Evolutionary conservation across 163 green algal genomes (phyloP), one percentile per base, ranked within the genome.

Genomic region (Chloroidium sp.): DNA sequence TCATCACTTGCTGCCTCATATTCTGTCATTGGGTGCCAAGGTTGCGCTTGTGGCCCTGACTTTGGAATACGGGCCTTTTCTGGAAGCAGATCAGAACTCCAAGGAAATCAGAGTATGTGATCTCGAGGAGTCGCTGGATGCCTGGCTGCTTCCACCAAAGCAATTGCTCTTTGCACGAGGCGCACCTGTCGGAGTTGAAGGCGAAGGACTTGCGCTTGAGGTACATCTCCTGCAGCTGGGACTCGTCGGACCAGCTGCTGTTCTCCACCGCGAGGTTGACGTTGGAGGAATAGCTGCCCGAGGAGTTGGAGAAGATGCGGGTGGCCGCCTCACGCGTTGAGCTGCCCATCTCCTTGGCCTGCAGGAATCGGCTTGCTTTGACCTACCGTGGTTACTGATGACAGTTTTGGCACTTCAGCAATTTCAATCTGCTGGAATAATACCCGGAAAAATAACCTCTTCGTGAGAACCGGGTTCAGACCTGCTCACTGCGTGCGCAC

Each of bases 221-320:
- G 87, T 98, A 98, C 94, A 98, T 98, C 86, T 98, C 94, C 91
- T 98, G 93, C 82, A 94, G 83, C 87, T 96, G 92, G 76, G 86
- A 81, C 89, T 96, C 93, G 85, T 96, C 92, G 14, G 83, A 87
- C 95, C 95, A 98, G 72, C 79, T 91, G 75, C 78, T 92, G 90
- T 99, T 99, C 90, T 99, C 96, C 62, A 99, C 94, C 1, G 96
- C 96, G 80, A 99, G 92, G 89, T 99, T 99, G 81, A 99, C 95
- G 87, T 99, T 99, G 88, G 91, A 97, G 61, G 91, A 97, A 91
- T 99, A 99, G 76, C 88, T 95, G 80, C 96, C 96, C 14, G 88
- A 96, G 68, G 92, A 90, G 87, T 99, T 99, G 84, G 92, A 97
- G 93, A 98, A 99, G 62, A 99, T 89, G 77, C 96, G 92, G 1